Percentiles rank a stretch among this genome's conserved stretches.
Conservation (phyloP, 331 rosid species). For the Quercus phellos region DNA sequence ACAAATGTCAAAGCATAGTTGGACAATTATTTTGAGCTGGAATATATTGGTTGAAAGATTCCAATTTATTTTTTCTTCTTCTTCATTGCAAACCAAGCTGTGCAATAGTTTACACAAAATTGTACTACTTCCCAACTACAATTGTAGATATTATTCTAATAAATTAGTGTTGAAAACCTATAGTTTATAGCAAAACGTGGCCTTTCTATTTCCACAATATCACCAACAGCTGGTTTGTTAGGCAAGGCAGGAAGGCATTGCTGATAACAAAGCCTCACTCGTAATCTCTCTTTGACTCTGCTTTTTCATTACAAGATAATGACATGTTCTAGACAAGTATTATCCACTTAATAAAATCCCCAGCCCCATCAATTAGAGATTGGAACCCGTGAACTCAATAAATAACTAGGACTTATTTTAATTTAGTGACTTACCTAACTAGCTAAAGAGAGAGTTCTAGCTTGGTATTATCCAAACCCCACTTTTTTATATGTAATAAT, state of each 20-base stretch:
- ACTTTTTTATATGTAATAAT: slow-evolving; percentile 11
- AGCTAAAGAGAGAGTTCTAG: slow-evolving; percentile 24
- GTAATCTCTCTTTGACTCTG: slow-evolving; percentile 29
- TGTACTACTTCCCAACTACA: neutral
- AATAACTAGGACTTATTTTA: slow-evolving; percentile 1
- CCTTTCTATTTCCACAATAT: slow-evolving; percentile 27
- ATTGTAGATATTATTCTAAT: neutral
- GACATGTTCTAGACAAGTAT: slow-evolving; percentile 5
- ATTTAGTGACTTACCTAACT: slow-evolving; percentile 22
- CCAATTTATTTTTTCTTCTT: neutral
- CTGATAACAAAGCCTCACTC: slow-evolving; percentile 14
- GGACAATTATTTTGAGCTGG: slow-evolving; percentile 4
- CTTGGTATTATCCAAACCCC: slow-evolving; percentile 7
- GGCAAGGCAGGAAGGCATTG: slow-evolving; percentile 43
- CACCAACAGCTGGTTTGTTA: slow-evolving; percentile 31
- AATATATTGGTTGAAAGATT: neutral
- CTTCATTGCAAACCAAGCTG: slow-evolving; percentile 8
- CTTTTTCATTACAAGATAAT: slow-evolving; percentile 4
- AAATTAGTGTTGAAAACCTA: neutral
- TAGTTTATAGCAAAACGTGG: slow-evolving; percentile 24
- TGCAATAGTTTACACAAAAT: neutral
- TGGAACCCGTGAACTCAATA: slow-evolving; percentile 3
- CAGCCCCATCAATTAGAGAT: slow-evolving; percentile 26
- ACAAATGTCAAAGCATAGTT: neutral
- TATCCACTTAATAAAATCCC: slow-evolving; percentile 23